Evolutionary conservation across 2,329 filamentous ascomycete genomes (phyloP), one percentile per base, ranked within the genome.

Genomic region (Colletotrichum sp.): DNA sequence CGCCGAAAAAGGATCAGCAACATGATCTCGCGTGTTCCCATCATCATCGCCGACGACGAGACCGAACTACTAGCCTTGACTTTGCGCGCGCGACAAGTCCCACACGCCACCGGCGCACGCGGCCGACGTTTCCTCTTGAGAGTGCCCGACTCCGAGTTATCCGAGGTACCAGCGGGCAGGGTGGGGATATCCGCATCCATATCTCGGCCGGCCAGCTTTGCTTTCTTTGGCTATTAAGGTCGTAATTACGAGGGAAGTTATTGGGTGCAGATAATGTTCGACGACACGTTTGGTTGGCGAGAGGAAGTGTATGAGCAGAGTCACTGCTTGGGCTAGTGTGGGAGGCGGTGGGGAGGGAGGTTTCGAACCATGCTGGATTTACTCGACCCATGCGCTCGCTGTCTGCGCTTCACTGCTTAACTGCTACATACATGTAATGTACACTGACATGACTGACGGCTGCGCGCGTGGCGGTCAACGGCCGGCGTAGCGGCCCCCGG

Each of bases 61-160:
- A 32, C 26, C 8, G n/a, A 38, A 48, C 26, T 16, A 68, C 76
- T 58, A 36, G 76, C 76, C 76, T 77, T 77, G 24, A 77, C 66
- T 48, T 77, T 77, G 24, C 76, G 76, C 18, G 74, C 65, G 16
- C 76, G 68, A 28, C 76, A 77, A 26, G 76, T 76, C 13, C 74
- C 76, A 34, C 76, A 77, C 5, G 73, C 76, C 3, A 75, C 48
- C 8, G 76, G 66, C 24, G 73, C 74, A 15, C 76, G 74, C 43
- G 74, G 74, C 16, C 66, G 38, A 18, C 76, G 67, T 16, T 77
- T 77, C 6, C 73, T 76, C 70, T 76, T 77, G 34, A 72, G 58
- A 5, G 43, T 38, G 5, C 68, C 60, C n/a, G 74, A 36, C 21
- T 48, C 48, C 52, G 67, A 55, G 61, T 71, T 69, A n/a, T 67